phyloP scores from a whole-genome alignment of 1,284 basidiomycete species.

The Malassezia cuniculi region DNA sequence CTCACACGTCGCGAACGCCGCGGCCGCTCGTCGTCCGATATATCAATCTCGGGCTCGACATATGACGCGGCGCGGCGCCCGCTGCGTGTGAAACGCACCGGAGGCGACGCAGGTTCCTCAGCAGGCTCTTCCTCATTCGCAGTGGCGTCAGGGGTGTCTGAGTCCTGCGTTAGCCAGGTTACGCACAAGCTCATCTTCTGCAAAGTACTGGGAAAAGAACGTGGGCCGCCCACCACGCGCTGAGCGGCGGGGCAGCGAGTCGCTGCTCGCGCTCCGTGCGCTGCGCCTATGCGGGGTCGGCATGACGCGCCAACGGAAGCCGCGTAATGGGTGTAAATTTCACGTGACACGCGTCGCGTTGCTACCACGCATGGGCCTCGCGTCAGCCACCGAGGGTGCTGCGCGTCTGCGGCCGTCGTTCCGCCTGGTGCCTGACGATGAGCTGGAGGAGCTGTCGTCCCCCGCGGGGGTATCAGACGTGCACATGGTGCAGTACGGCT shows the following conservation, averaged over 20 bases:
- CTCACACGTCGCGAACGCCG: slow-evolving; percentile 9
- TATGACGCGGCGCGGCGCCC: slow-evolving; percentile 21
- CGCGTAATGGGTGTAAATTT: too few species aligned
- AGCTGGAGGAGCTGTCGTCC: slow-evolving; percentile 17
- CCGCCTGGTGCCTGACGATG: slow-evolving; percentile 25
- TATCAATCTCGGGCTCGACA: slow-evolving; percentile 12
- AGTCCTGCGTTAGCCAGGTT: too few species aligned
- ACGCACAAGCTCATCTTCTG: slow-evolving; percentile 12
- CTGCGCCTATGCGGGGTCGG: slow-evolving; percentile 4
- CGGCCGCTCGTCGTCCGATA: neutral
- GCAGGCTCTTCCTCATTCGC: slow-evolving; percentile 6
- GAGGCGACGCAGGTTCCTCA: slow-evolving; percentile 1
- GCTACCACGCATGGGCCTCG: neutral
- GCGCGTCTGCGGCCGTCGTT: slow-evolving; percentile 20
- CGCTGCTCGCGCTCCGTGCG: neutral
- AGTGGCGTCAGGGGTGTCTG: too few species aligned
- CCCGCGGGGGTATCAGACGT: slow-evolving; percentile 26
- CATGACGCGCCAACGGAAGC: neutral
- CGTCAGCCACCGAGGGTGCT: slow-evolving; percentile 2
- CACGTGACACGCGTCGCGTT: neutral
- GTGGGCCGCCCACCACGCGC: slow-evolving; percentile 3
- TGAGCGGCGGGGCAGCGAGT: slow-evolving; percentile 6
- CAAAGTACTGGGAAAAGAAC: slow-evolving; percentile 14
- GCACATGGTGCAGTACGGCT: slow-evolving; percentile 33
- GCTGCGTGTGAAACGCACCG: slow-evolving; percentile 15